phyloP scores from a whole-genome alignment of 192 early-diverging fungal genomes.

The Backusella westeae region DNA sequence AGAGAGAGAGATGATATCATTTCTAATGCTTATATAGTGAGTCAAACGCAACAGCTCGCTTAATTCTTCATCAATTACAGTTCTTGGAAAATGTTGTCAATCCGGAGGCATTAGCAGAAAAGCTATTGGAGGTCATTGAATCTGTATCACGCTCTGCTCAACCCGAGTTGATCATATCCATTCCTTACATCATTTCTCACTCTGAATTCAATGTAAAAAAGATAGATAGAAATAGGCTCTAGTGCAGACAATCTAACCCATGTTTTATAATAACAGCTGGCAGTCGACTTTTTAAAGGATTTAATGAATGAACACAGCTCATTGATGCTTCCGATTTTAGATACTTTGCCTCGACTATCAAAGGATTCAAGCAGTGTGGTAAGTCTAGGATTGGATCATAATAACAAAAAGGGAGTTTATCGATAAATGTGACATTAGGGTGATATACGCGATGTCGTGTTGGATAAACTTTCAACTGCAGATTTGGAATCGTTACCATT shows the following conservation, averaged over 20 bases:
- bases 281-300: conserved; percentile 57
- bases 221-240: not conserved
- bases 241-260: not conserved
- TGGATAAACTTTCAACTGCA: conserved; percentile 61
- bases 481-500: conserved; percentile 70
- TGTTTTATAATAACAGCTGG: conserved; percentile 24
- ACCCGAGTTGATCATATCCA: conserved; percentile 64
- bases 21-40: conserved; percentile 28
- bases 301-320: conserved; percentile 57
- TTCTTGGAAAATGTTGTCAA: conserved; percentile 75
- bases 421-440: conserved; percentile 11
- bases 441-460: conserved; percentile 54
- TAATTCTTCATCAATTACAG: conserved; percentile 70
- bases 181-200: conserved; percentile 79
- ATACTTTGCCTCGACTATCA: conserved; percentile 69
- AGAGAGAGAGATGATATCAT: not conserved
- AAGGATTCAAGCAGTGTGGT: conserved; percentile 46
- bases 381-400: not conserved
- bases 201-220: conserved; percentile 55
- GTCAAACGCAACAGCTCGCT: conserved; percentile 47
- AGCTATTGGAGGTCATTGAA: conserved; percentile 58
- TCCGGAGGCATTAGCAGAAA: conserved; percentile 54
- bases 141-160: conserved; percentile 29
- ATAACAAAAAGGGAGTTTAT: not conserved
- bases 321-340: conserved; percentile 67